These are phyloP conservation scores for Neoboletus brunneissimus DNA, from an alignment of 768 basidiomycete species.

Conservation along the genomic window DNA sequence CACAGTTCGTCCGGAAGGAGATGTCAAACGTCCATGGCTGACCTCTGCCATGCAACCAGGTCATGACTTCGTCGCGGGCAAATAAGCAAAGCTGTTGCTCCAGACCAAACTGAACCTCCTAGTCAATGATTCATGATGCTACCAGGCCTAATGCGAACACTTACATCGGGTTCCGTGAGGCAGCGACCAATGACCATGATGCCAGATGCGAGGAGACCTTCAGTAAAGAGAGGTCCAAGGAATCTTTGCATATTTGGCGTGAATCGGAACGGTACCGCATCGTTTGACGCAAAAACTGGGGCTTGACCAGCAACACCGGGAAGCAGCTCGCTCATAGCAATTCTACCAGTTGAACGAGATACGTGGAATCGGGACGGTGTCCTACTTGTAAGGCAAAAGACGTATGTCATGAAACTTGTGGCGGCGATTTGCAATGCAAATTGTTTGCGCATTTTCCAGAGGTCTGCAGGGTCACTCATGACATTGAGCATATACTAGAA, in stretches of 20 bases:
- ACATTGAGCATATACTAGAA: slow-evolving; percentile 85
- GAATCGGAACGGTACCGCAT: slow-evolving; percentile 93
- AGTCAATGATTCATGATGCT: neutral
- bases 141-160: slow-evolving; percentile 13
- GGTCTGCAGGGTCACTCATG: slow-evolving; percentile 77
- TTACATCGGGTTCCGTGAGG: slow-evolving; percentile 88
- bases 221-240: slow-evolving; percentile 82
- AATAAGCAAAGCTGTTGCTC: slow-evolving; percentile 91
- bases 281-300: slow-evolving; percentile 71
- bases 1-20: slow-evolving; percentile 56
- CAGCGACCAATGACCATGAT: slow-evolving; percentile 90
- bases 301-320: slow-evolving; percentile 58
- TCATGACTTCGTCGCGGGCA: slow-evolving; percentile 86
- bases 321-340: slow-evolving; percentile 90
- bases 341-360: slow-evolving; percentile 83
- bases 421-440: slow-evolving; percentile 89
- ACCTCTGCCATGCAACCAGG: slow-evolving; percentile 62
- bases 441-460: slow-evolving; percentile 98
- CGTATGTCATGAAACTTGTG: slow-evolving; percentile 88
- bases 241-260: slow-evolving; percentile 97
- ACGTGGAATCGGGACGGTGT: slow-evolving; percentile 83
- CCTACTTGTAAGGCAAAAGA: slow-evolving; percentile 80
- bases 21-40: slow-evolving; percentile 57
- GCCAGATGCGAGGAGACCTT: slow-evolving; percentile 83
- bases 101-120: slow-evolving; percentile 67